A percentile compares a stretch with the other conserved stretches of the same genome.
Conservation (phyloP, 176 grass and related monocot species). For the Zoysia japonica region DNA sequence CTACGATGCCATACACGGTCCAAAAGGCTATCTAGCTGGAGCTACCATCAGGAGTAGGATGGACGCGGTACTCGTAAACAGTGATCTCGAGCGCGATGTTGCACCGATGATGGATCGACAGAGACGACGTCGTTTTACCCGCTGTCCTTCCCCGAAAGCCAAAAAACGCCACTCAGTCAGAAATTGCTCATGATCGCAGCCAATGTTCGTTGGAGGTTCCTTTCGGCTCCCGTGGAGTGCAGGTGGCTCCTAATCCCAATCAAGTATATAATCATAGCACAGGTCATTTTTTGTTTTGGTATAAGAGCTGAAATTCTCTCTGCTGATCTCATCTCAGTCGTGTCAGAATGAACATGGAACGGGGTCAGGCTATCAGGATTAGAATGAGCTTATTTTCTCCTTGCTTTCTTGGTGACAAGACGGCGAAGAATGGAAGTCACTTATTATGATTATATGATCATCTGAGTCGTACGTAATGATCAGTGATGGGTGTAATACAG, state of each 20-base stretch:
- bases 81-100: conserved; percentile 26
- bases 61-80: not conserved
- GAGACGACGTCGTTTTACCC: not conserved
- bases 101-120: not conserved
- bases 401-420: no score
- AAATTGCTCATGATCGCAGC: no score
- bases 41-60: no score
- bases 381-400: no score
- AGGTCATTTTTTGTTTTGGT: not conserved
- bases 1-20: not conserved
- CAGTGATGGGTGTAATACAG: no score
- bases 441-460: no score
- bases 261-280: no score
- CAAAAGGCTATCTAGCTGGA: not conserved
- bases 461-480: no score
- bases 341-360: not conserved
- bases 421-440: no score
- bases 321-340: not conserved
- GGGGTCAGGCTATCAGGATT: not conserved
- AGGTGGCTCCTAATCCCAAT: no score
- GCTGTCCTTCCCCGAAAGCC: not conserved
- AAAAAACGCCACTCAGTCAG: not conserved
- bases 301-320: not conserved
- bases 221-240: conserved; percentile 15
- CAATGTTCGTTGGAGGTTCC: conserved; percentile 6